Percentiles rank a stretch among this genome's conserved stretches.
These are phyloP conservation scores for Stemphylium lycopersici DNA, from an alignment of 2,329 filamentous ascomycete genomes.

Conservation along the genomic window DNA sequence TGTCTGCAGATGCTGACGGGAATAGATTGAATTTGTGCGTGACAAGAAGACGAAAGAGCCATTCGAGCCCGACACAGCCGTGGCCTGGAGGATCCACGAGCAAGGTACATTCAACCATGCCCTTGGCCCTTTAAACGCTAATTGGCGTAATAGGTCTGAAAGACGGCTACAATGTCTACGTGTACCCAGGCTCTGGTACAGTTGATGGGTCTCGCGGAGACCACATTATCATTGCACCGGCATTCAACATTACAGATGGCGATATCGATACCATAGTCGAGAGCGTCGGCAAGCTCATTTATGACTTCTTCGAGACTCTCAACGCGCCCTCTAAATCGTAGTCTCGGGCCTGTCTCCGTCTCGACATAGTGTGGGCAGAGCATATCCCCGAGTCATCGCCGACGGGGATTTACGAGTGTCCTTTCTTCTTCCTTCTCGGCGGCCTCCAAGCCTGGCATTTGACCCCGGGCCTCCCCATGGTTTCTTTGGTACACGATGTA, in stretches of 20 bases:
- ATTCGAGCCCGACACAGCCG: slow-evolving; percentile 53
- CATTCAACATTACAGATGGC: slow-evolving; percentile 66
- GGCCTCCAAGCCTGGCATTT: background rate
- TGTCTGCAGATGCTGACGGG: slow-evolving; percentile 10
- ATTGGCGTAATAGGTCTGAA: slow-evolving; percentile 45
- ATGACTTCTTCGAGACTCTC: slow-evolving; percentile 51
- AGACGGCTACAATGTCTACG: slow-evolving; percentile 57
- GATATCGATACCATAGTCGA: slow-evolving; percentile 65
- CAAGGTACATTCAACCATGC: slow-evolving; percentile 47
- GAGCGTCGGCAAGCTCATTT: slow-evolving; percentile 58
- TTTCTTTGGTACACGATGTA: background rate
- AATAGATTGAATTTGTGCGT: slow-evolving; percentile 63
- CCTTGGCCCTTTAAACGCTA: background rate
- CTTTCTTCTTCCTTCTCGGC: background rate
- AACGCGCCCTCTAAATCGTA: slow-evolving; percentile 2
- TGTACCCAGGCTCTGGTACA: slow-evolving; percentile 70
- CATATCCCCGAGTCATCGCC: background rate
- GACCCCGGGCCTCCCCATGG: background rate
- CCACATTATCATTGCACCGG: slow-evolving; percentile 71
- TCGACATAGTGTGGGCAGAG: background rate
- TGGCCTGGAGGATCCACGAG: slow-evolving; percentile 60
- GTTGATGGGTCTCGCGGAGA: slow-evolving; percentile 67
- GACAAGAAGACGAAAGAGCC: slow-evolving; percentile 61
- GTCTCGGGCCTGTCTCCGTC: background rate
- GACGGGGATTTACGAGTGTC: background rate